These are phyloP conservation scores for Amanita molliuscula DNA, from an alignment of 768 basidiomycete genomes.

Conservation along the genomic window DNA sequence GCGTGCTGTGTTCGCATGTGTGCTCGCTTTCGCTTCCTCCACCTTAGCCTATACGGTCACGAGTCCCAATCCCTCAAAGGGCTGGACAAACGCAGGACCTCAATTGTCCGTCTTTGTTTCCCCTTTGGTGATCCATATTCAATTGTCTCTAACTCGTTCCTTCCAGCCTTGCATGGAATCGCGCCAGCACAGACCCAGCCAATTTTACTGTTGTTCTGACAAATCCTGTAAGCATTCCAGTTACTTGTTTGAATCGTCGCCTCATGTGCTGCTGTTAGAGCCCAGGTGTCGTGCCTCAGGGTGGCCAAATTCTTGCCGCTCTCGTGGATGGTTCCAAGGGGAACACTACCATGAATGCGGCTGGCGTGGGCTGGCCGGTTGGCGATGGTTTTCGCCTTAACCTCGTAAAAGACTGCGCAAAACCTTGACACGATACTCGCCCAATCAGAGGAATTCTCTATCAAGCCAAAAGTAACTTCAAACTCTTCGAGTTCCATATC, in stretches of 20 bases:
- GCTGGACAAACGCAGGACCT: conserved; percentile 49
- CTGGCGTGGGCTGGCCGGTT: conserved; percentile 56
- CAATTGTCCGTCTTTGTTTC: conserved; percentile 26
- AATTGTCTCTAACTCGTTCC: background rate
- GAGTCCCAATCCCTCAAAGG: conserved; percentile 30
- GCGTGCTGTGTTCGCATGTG: conserved; percentile 17
- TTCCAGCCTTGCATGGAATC: conserved; percentile 45
- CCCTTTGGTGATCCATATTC: background rate
- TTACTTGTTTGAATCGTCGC: background rate
- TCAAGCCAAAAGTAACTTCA: conserved; percentile 17
- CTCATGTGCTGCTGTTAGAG: conserved; percentile 19
- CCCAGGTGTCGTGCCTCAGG: conserved; percentile 18
- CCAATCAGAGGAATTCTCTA: conserved; percentile 56
- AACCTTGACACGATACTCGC: conserved; percentile 49
- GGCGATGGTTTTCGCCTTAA: conserved; percentile 63
- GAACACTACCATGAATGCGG: conserved; percentile 34
- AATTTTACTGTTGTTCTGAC: conserved; percentile 65
- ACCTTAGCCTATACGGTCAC: conserved; percentile 57
- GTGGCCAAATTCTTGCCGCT: conserved; percentile 41
- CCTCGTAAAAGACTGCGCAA: conserved; percentile 40
- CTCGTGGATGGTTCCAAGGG: conserved; percentile 39
- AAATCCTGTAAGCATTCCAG: conserved; percentile 37
- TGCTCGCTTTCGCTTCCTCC: conserved; percentile 42
- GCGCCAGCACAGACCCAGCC: conserved; percentile 52
- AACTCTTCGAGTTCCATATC: conserved; percentile 7